Conservation (phyloP, 139 green algal species). For the Volvox africanus region DNA sequence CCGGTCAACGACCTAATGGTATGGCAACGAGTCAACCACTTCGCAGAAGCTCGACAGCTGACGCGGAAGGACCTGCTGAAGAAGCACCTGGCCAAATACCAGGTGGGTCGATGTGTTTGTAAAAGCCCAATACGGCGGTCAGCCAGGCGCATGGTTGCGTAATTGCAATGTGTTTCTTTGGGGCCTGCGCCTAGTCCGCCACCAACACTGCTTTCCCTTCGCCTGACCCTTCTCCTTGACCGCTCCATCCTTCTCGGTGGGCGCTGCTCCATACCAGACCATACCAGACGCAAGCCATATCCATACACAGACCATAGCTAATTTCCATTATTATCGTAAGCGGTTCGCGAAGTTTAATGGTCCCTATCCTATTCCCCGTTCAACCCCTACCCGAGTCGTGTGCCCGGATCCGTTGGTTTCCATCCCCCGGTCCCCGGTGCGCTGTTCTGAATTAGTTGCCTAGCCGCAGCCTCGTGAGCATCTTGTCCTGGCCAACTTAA, state of each 20-base stretch:
- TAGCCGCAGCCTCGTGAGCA: no score
- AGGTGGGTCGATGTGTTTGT: slow-evolving; percentile 28
- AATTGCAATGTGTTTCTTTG: not conserved
- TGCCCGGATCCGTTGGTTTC: no score
- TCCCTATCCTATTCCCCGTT: no score
- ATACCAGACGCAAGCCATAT: no score
- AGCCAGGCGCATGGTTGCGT: not conserved
- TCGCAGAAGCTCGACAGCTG: slow-evolving; percentile 63
- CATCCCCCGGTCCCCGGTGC: no score
- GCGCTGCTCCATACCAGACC: not conserved
- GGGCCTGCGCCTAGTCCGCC: not conserved
- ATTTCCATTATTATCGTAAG: no score
- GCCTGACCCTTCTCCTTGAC: not conserved
- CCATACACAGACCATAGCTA: no score
- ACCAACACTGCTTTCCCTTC: not conserved
- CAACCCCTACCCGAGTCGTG: no score
- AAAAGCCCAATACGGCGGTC: not conserved
- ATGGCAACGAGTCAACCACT: slow-evolving; percentile 76
- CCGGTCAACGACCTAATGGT: slow-evolving; percentile 57
- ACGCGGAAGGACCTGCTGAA: slow-evolving; percentile 75
- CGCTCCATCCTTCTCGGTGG: not conserved
- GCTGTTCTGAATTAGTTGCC: no score
- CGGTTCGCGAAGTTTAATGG: no score
- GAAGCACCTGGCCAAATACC: slow-evolving; percentile 63
- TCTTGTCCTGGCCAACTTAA: no score